These are phyloP conservation scores for Rhodotorula glutinis DNA, from an alignment of 1,284 basidiomycete species.

Conservation along the genomic window DNA sequence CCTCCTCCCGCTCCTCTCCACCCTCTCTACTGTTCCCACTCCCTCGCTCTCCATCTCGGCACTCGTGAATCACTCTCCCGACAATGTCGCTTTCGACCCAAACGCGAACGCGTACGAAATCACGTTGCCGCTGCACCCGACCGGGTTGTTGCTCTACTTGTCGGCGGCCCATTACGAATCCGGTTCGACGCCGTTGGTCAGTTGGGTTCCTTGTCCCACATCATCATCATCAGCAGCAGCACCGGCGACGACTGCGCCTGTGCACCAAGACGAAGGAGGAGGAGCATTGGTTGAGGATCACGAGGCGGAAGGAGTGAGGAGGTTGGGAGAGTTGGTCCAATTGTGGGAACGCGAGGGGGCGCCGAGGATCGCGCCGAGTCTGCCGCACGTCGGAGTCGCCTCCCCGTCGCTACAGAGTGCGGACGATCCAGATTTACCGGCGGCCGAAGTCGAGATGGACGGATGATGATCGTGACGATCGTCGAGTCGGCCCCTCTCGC, in stretches of 20 bases:
- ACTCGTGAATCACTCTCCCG: background rate
- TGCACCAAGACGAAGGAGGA: too few species aligned
- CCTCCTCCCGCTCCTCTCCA: conserved; percentile 11
- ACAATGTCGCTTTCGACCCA: background rate
- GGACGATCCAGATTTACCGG: background rate
- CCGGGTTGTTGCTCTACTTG: conserved; percentile 27
- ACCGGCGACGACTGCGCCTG: too few species aligned
- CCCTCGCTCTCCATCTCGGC: background rate
- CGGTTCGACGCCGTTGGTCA: conserved; percentile 27
- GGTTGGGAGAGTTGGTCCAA: conserved; percentile 12
- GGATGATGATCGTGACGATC: too few species aligned
- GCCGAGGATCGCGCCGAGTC: background rate
- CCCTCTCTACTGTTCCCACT: background rate
- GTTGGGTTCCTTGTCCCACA: conserved; percentile 22
- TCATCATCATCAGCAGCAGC: too few species aligned
- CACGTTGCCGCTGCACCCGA: conserved; percentile 3
- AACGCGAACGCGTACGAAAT: background rate
- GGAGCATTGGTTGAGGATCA: too few species aligned
- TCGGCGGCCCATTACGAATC: conserved; percentile 24
- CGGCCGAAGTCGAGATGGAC: background rate
- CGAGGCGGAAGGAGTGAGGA: conserved; percentile 12
- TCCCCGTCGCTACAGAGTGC: too few species aligned
- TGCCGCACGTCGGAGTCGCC: too few species aligned
- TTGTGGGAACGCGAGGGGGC: conserved; percentile 8
- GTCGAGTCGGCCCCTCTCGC: background rate